Conservation (phyloP, 208 protist genomes). For the Leishmania braziliensis region DNA sequence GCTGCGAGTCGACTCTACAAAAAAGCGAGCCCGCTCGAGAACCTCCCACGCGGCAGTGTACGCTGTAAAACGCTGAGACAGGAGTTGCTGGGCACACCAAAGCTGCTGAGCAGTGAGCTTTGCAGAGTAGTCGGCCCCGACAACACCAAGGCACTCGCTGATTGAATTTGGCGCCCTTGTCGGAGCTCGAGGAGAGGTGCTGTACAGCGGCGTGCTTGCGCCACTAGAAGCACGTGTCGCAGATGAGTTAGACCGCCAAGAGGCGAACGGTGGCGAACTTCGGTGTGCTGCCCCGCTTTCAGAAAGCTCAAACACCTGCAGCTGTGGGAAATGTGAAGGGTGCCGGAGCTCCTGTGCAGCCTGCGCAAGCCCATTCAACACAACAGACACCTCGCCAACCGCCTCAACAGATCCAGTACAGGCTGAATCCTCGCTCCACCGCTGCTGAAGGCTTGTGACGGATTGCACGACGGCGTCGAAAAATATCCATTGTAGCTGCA, state of each 20-base stretch:
- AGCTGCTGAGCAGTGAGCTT: constrained; percentile 43
- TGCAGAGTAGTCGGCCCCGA: constrained; percentile 17
- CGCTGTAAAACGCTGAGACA: constrained; percentile 46
- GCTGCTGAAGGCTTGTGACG: not conserved
- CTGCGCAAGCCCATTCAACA: constrained; percentile 15
- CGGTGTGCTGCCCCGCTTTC: not conserved
- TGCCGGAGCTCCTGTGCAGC: constrained; percentile 5
- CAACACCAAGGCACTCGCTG: constrained; percentile 21
- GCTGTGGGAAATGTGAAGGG: not conserved
- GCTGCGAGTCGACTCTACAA: constrained; percentile 29
- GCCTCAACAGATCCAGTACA: constrained; percentile 7
- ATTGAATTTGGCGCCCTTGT: not conserved
- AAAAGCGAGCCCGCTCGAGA: constrained; percentile 31
- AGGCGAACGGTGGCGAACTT: constrained; percentile 29
- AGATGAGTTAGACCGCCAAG: not conserved
- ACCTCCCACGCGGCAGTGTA: constrained; percentile 33
- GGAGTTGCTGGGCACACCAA: constrained; percentile 35
- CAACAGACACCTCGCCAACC: constrained; percentile 10
- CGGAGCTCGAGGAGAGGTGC: not conserved
- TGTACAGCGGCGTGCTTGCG: not conserved
- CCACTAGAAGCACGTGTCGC: not conserved
- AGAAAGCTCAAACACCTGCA: constrained; percentile 28
- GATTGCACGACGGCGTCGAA: constrained; percentile 11
- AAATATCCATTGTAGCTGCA: constrained; percentile 28
- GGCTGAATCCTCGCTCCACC: not conserved